A percentile compares a stretch with the other conserved stretches of the same genome.
Conservation (phyloP, 2,329 filamentous ascomycete species). For the Nemania sp. region DNA sequence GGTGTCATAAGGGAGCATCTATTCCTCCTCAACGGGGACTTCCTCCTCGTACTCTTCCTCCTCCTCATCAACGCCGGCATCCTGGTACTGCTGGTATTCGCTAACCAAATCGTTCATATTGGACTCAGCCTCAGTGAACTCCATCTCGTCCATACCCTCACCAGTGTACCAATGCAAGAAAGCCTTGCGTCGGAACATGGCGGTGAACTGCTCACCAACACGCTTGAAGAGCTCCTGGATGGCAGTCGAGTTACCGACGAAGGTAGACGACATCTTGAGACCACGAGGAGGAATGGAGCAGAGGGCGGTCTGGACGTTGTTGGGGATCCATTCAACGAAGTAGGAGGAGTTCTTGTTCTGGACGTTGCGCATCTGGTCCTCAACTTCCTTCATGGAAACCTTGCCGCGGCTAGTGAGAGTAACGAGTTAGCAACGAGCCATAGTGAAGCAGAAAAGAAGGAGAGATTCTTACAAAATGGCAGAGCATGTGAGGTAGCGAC, state of each 20-base stretch:
- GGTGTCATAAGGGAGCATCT: constrained; percentile 26
- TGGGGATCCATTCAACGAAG: constrained; percentile 99
- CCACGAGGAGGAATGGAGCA: constrained; percentile 98
- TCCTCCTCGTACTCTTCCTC: constrained; percentile 97
- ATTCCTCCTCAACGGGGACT: constrained; percentile 66
- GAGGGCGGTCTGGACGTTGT: constrained; percentile 99
- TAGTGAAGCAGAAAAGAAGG: neutral
- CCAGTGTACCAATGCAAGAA: constrained; percentile 99
- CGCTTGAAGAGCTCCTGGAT: constrained; percentile 99
- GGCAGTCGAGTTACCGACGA: constrained; percentile 98
- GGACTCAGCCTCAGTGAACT: constrained; percentile 99
- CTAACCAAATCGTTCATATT: constrained; percentile 99
- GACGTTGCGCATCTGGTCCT: constrained; percentile 99
- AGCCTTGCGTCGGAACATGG: constrained; percentile 99
- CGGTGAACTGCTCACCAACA: constrained; percentile 98
- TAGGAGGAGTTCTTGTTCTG: constrained; percentile 99
- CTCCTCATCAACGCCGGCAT: constrained; percentile 94
- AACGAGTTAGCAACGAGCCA: constrained; percentile 32
- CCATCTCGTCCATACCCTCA: constrained; percentile 99
- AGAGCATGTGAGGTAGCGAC: constrained; percentile 98
- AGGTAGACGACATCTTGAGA: constrained; percentile 98
- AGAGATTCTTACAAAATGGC: constrained; percentile 80
- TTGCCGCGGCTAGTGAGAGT: constrained; percentile 76
- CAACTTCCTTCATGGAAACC: constrained; percentile 99
- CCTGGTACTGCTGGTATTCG: constrained; percentile 99